phyloP scores from a whole-genome alignment of 257 asterid species.

The Gynochthodes officinalis region DNA sequence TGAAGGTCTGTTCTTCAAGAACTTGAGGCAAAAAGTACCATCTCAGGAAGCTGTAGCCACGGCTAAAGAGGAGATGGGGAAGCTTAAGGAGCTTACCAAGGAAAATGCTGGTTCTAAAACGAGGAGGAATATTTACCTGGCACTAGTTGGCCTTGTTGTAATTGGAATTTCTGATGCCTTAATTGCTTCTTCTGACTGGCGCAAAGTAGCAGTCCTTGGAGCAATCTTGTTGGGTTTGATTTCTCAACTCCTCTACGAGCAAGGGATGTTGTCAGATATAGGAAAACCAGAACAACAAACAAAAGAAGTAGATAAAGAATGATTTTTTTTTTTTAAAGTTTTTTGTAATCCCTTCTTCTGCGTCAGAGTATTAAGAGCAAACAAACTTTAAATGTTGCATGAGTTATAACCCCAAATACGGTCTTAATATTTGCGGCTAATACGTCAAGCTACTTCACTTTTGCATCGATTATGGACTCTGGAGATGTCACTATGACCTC shows the following conservation, averaged over 20 bases:
- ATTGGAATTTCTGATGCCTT: slow-evolving; percentile 56
- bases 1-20: slow-evolving; percentile 86
- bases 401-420: slow-evolving; percentile 34
- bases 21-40: slow-evolving; percentile 44
- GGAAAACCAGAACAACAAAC: slow-evolving; percentile 36
- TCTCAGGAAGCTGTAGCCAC: slow-evolving; percentile 42
- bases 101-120: slow-evolving; percentile 57
- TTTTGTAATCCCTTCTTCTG: not conserved
- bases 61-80: slow-evolving; percentile 58
- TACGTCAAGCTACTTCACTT: slow-evolving; percentile 26
- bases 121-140: slow-evolving; percentile 74
- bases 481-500: slow-evolving; percentile 19
- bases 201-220: slow-evolving; percentile 64
- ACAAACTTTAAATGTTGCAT: slow-evolving; percentile 41
- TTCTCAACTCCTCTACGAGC: slow-evolving; percentile 73
- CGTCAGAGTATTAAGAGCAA: not conserved
- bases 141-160: slow-evolving; percentile 55
- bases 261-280: slow-evolving; percentile 49
- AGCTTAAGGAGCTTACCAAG: slow-evolving; percentile 49
- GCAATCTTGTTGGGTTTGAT: slow-evolving; percentile 70
- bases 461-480: slow-evolving; percentile 20
- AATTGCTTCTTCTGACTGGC: slow-evolving; percentile 56
- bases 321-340: slow-evolving; percentile 16
- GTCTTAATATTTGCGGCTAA: slow-evolving; percentile 25
- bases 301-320: slow-evolving; percentile 36